Evolutionary conservation across 176 grass and related monocot genomes (phyloP).

Genomic region (Ampelocalamus luodianensis): DNA sequence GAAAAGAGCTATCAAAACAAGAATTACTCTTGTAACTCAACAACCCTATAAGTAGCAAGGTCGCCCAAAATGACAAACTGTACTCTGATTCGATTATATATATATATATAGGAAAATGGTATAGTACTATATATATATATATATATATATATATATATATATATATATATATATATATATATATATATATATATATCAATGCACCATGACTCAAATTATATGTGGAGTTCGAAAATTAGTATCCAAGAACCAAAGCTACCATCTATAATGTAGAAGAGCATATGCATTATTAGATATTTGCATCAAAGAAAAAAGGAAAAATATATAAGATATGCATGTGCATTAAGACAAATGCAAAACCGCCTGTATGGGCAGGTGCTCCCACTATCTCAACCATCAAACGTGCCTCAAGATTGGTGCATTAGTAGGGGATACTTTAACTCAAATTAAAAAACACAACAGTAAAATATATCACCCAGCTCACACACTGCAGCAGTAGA

Average conservation of each 20-base stretch:
- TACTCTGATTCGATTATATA: too few relatives aligned
- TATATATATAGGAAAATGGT: too few relatives aligned
- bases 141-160: too few relatives aligned
- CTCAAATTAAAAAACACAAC: not conserved
- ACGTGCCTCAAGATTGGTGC: not conserved
- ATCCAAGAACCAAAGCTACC: not conserved
- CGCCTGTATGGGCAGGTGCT: not conserved
- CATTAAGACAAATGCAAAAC: constrained; percentile 22
- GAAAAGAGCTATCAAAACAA: not conserved
- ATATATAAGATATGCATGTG: not conserved
- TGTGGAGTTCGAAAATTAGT: not conserved
- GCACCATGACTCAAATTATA: not conserved
- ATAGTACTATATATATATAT: too few relatives aligned
- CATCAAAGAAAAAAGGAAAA: not conserved
- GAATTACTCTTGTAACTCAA: constrained; percentile 34
- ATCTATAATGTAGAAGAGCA: not conserved
- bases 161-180: too few relatives aligned
- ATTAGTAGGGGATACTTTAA: constrained; percentile 12
- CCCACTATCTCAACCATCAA: not conserved
- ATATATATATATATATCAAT: constrained; percentile 24
- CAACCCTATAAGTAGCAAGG: constrained; percentile 23
- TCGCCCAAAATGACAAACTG: not conserved
- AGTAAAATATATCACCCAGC: constrained; percentile 6
- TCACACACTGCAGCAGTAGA: constrained; percentile 30
- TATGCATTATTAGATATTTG: constrained; percentile 17